Base-by-base conservation (phyloP, 192 early-diverging fungal genomes). In the Geosiphon pyriformis region DNA sequence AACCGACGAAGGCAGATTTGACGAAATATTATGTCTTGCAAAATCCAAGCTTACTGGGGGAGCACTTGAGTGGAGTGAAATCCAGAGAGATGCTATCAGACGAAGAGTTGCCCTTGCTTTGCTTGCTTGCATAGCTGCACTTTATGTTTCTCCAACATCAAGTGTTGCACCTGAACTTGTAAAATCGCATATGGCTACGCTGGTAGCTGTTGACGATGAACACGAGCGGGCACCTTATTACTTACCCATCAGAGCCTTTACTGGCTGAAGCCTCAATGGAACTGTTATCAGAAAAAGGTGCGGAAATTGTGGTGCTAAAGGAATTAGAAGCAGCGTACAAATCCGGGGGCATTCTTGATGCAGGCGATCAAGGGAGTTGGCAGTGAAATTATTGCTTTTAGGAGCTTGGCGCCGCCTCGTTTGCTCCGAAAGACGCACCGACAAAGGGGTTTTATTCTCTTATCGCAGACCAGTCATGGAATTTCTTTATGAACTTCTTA, bases 401-500 rank as follows among this genome's bases (percentile, higher is more conserved):
- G 20, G 52, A 12, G 52, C 52, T 20, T 54, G 52, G 52, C 52
- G 52, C 20, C 26, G 52, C 52, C 20, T 54, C 8, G 20, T 54
- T 12, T 54, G 52, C 20, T 20, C 8, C 26, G 52, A 54, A 20
- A 54, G 52, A 20, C 52, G 20, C 6, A 54, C 52, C 20, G 26
- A 20, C 6, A 54, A 12, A 54, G 4, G 20, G 6, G 52, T 54
- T 54, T 12, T 12, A 20, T 54, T 6, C 52, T 54, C 52, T 54
- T n/a, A n/a, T n/a, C n/a, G n/a, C n/a, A n/a, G 26, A 54, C 52
- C 52, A 54, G 52, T 54, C 26, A 54, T 54, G 52, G 52, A n/a
- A 6, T 54, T 54, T 54, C 52, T 54, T 20, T 4, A 54, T 54
- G 52, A 54, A 54, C 52, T 54, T 54, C 6, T 54, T 54, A n/a